Evolutionary conservation across 768 basidiomycete genomes (phyloP).

Genomic region (Paxillus rubicundulus): DNA sequence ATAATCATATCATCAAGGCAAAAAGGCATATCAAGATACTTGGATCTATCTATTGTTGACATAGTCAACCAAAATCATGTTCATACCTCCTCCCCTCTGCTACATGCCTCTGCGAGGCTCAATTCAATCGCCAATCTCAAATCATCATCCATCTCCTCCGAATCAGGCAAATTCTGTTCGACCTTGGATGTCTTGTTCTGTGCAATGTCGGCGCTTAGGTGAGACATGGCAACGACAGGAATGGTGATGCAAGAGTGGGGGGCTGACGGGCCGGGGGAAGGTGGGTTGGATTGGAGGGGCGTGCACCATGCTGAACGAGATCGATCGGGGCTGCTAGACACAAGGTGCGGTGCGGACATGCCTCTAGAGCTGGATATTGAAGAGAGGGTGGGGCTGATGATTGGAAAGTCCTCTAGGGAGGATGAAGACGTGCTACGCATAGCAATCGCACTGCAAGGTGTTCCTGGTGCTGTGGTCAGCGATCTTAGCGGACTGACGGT

Average conservation of each 20-base stretch:
- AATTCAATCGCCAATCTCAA: conserved; percentile 63
- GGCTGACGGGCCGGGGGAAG: conserved; percentile 11
- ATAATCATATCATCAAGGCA: too few relatives aligned
- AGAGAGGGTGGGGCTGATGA: conserved; percentile 31
- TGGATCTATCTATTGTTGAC: neutral
- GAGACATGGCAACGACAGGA: conserved; percentile 10
- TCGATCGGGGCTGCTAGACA: conserved; percentile 11
- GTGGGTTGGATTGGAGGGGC: conserved; percentile 27
- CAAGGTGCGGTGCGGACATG: conserved; percentile 10
- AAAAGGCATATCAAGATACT: neutral
- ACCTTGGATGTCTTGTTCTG: neutral
- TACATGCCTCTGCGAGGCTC: conserved; percentile 56
- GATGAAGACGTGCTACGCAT: conserved; percentile 15
- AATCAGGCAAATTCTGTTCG: neutral
- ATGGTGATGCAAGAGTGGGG: conserved; percentile 13
- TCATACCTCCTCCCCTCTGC: conserved; percentile 12
- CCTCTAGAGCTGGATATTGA: conserved; percentile 22
- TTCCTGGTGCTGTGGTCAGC: conserved; percentile 1
- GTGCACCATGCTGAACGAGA: conserved; percentile 39
- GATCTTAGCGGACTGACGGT: conserved; percentile 29
- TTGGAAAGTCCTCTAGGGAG: conserved; percentile 33
- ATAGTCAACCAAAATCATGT: neutral
- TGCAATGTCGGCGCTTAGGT: conserved; percentile 14
- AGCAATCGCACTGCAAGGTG: conserved; percentile 10
- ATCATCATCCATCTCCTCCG: conserved; percentile 58